Percentiles rank a stretch among this genome's conserved stretches.
phyloP scores from a whole-genome alignment of 345 rosid genomes.

The Eucalyptus cloeziana region DNA sequence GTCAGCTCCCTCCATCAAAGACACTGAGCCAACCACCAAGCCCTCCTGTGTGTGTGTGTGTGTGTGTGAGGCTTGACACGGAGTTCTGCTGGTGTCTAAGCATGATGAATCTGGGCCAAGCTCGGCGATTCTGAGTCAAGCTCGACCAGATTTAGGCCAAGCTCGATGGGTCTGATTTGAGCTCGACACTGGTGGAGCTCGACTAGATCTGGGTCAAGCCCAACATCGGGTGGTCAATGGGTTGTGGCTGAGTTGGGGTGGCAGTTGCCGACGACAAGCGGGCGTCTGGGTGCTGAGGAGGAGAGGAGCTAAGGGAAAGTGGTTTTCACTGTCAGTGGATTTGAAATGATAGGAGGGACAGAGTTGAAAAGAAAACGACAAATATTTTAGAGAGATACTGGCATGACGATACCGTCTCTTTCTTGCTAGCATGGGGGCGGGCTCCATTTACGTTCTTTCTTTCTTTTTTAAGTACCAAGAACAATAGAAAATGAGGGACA shows the following conservation, averaged over 20 bases:
- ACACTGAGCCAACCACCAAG: too few species aligned
- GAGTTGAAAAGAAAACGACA: background rate
- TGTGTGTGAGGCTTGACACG: background rate
- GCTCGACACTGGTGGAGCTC: background rate
- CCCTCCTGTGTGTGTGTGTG: background rate
- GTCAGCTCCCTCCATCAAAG: background rate
- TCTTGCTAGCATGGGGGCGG: too few species aligned
- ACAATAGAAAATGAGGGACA: too few species aligned
- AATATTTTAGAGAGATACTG: background rate
- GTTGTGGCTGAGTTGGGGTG: background rate
- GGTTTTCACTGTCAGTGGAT: background rate
- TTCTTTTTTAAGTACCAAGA: too few species aligned
- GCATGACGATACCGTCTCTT: too few species aligned
- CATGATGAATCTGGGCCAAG: background rate
- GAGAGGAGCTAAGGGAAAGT: background rate
- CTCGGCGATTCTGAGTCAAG: too few species aligned
- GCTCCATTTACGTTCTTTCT: too few species aligned
- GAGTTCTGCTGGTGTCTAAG: background rate
- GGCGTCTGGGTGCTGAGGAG: background rate
- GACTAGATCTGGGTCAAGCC: background rate
- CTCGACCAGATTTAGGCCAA: background rate
- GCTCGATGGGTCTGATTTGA: too few species aligned
- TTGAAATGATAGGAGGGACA: background rate
- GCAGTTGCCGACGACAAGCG: background rate
- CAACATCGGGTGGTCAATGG: background rate